phyloP scores from a whole-genome alignment of 768 basidiomycete genomes.

The Pleurotus salmoneostramineus region DNA sequence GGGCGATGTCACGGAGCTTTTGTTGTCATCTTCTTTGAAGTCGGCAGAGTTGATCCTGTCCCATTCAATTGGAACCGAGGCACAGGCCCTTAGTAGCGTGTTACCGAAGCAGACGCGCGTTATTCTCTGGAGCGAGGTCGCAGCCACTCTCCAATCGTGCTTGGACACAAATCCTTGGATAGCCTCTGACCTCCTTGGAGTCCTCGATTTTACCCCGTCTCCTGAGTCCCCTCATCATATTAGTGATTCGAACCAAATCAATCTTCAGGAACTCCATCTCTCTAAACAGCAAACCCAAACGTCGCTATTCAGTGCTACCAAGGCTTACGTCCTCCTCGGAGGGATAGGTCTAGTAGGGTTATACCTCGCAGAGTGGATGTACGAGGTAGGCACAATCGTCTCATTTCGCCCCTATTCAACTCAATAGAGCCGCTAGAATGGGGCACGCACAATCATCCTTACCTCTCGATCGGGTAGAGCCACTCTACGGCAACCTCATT shows the following conservation, averaged over 20 bases:
- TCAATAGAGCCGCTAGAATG: conserved; percentile 18
- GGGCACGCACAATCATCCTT: conserved; percentile 29
- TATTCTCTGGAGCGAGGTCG: neutral
- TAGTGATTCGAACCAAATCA: neutral
- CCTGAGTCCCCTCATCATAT: neutral
- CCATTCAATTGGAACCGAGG: neutral
- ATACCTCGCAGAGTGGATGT: conserved; percentile 36
- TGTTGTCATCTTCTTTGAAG: neutral
- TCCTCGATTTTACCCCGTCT: neutral
- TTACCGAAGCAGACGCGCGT: neutral
- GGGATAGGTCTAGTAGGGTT: conserved; percentile 34
- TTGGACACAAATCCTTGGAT: neutral
- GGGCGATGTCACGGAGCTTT: neutral
- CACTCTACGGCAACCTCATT: neutral
- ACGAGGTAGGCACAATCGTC: conserved; percentile 22
- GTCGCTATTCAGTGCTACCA: conserved; percentile 20
- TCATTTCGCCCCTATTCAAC: neutral
- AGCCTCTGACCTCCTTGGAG: neutral
- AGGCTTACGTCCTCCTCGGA: conserved; percentile 34
- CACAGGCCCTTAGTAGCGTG: neutral
- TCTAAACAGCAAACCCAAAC: neutral
- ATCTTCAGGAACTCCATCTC: neutral
- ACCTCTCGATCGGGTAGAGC: conserved; percentile 24
- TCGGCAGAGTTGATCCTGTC: neutral
- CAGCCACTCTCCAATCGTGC: neutral